Evolutionary conservation across 805 yeast species (phyloP), one percentile per base, ranked within the genome.

Genomic region (Nakazawaea ambrosiae): DNA sequence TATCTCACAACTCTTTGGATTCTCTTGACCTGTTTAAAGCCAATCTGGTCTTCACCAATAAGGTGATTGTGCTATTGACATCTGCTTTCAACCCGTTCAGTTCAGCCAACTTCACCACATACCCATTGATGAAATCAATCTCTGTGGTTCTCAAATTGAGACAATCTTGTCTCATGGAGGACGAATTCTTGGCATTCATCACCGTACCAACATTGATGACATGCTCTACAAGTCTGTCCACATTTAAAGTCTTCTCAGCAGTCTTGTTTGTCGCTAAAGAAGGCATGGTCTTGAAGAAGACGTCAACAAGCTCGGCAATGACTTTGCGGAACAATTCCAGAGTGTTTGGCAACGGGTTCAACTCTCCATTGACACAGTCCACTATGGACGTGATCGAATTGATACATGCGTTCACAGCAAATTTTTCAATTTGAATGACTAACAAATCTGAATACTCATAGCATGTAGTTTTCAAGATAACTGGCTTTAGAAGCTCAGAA

Each of bases 81-180:
- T 68, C 68, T 1, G 80, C 70, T 1, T 60, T 48, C 1, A 65
- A 33, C 1, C 66, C 63, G 33, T 67, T 57, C 41, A 62, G 59
- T 22, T 56, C 47, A 1, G 85, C 95, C 36, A 77, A 58, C 5
- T 50, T 53, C 1, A 72, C 79, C 10, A 89, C 66, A 50, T 77
- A 86, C 1, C 97, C 97, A 53, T 89, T 92, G 42, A 90, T 79
- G 53, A 73, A 82, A 43, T 80, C 83, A 16, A 90, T 73, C 53
- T 90, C 98, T 0, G 92, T 84, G 12, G 65, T 68, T 46, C 73
- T 69, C 41, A 71, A 59, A 45, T 59, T 53, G 32, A 65, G 49
- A 14, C 76, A 60, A 49, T 90, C 97, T 41, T 74, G 76, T 34
- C 83, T 62, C 89, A 81, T 82, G 12, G 85, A 76, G 7, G 83